A percentile compares a stretch with the other conserved stretches of the same genome.
Conservation (phyloP, 2,329 filamentous ascomycete species). For the Penicillium janthinellum region DNA sequence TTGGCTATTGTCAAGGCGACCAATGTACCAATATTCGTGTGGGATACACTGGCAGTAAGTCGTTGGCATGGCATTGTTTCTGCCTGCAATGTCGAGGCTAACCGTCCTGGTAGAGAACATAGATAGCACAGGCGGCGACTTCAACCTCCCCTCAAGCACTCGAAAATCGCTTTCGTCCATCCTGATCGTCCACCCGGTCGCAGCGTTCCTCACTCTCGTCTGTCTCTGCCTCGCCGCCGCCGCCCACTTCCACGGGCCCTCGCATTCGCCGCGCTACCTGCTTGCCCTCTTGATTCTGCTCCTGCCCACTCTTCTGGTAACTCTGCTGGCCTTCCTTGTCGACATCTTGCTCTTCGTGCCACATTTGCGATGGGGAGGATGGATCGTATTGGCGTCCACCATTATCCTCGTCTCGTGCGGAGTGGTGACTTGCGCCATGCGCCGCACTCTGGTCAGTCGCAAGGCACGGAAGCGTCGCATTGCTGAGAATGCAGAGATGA, state of each 20-base stretch:
- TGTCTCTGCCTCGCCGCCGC: conserved; percentile 78
- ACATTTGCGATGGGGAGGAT: conserved; percentile 90
- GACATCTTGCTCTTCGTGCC: conserved; percentile 94
- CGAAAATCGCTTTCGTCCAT: conserved; percentile 78
- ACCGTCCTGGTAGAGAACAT: conserved; percentile 30
- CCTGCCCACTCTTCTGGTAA: conserved; percentile 79
- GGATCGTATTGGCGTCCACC: conserved; percentile 86
- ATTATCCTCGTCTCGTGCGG: conserved; percentile 80
- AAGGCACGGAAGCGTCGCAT: conserved; percentile 93
- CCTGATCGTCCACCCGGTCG: conserved; percentile 89
- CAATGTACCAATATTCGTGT: conserved; percentile 73
- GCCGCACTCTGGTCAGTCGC: conserved; percentile 83
- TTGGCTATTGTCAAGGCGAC: conserved; percentile 75
- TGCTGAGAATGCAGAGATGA: conserved; percentile 95
- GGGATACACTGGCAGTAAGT: conserved; percentile 82
- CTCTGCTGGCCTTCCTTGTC: conserved; percentile 84
- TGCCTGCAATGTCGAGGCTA: conserved; percentile 14
- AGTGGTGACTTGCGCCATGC: conserved; percentile 91
- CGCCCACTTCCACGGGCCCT: conserved; percentile 83
- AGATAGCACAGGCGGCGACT: conserved; percentile 53
- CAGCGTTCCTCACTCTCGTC: conserved; percentile 79
- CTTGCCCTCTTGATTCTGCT: conserved; percentile 82
- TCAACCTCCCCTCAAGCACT: conserved; percentile 65
- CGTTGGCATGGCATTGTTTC: conserved; percentile 17
- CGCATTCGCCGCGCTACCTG: conserved; percentile 87